A percentile compares a stretch with the other conserved stretches of the same genome.
Conservation (phyloP, 164 flowering plant genomes). For the Aristolochia californica region DNA sequence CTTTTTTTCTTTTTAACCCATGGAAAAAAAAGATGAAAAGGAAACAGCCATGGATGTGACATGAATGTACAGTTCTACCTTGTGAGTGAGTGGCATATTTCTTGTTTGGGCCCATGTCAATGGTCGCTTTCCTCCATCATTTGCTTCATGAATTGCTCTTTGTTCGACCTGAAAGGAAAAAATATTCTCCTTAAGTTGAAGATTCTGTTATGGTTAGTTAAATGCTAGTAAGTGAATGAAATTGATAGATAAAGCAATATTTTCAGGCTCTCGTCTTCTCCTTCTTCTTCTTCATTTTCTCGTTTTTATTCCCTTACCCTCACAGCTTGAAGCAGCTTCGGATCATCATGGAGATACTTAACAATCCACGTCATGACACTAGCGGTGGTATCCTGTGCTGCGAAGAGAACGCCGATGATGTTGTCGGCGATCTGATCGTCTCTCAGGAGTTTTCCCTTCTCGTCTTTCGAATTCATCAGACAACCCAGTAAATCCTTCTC, state of each 20-base stretch:
- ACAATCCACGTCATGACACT: conserved; percentile 85
- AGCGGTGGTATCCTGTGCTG: conserved; percentile 94
- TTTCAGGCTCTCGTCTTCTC: too few relatives aligned
- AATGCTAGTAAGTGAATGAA: neutral
- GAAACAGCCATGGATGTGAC: neutral
- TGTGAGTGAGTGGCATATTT: conserved; percentile 59
- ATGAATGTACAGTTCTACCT: conserved; percentile 20
- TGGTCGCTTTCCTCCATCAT: conserved; percentile 23
- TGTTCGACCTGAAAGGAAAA: conserved; percentile 63
- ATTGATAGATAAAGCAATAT: neutral
- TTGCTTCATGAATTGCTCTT: conserved; percentile 28
- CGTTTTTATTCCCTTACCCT: too few relatives aligned
- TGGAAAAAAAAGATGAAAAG: neutral
- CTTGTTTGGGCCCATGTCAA: conserved; percentile 70
- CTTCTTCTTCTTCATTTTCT: too few relatives aligned
- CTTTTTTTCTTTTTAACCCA: too few relatives aligned
- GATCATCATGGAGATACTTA: conserved; percentile 77
- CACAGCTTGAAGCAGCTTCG: conserved; percentile 60
- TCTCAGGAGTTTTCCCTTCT: conserved; percentile 28
- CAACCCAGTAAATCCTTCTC: conserved; percentile 44
- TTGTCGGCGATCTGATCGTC: conserved; percentile 79
- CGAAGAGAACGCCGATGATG: conserved; percentile 85
- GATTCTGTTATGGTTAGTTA: neutral
- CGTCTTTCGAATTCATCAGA: conserved; percentile 44
- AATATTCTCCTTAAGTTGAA: neutral